Evolutionary conservation across 2,329 filamentous ascomycete genomes (phyloP), one percentile per base, ranked within the genome.

Genomic region (Aureobasidium leucospermi): DNA sequence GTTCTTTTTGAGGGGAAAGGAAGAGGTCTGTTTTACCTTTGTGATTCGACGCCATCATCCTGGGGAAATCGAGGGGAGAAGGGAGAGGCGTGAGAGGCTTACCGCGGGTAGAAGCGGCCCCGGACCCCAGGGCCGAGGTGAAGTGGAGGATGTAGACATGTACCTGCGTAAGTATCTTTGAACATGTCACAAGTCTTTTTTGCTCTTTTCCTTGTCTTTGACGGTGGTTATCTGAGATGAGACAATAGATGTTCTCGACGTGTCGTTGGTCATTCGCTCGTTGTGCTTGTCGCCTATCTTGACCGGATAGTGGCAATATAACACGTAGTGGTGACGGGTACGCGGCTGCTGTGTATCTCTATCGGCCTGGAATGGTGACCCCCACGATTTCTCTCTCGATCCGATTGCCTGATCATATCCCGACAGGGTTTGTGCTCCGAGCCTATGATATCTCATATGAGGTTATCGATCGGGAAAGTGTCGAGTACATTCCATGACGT

Each of bases 311-410:
- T 52, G 48, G 34, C 48, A 52, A 52, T 31, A 51, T 15, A 51
- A 38, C 48, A 39, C 34, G 34, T 51, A 52, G 48, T 52, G 6
- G 36, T 39, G 48, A 34, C 48, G 48, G 36, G 19, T 39, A 52
- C 36, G 5, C 36, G 48, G 48, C 48, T 41, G 19, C 36, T 8
- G 2, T 52, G 48, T 52, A 39, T 41, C 19, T 31, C 23, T 52
- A 4, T 41, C 23, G 36, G 36, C 23, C 32, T 39, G 13, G 1
- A 29, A 10, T 41, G 19, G 38, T 6, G 3, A 52, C 48, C 51
- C 49, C 51, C 51, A 55, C 51, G 38, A n/a, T 19, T n/a, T 52
- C 28, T 53, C 6, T 6, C 51, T 32, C 39, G 51, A 55, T 55
- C 34, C 39, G 32, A 19, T 39, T 41, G 5, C n/a, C 34, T 52